Percentiles rank a stretch among this genome's conserved stretches.
Conservation (phyloP, 768 basidiomycete species). For the Leccinellum albellum region DNA sequence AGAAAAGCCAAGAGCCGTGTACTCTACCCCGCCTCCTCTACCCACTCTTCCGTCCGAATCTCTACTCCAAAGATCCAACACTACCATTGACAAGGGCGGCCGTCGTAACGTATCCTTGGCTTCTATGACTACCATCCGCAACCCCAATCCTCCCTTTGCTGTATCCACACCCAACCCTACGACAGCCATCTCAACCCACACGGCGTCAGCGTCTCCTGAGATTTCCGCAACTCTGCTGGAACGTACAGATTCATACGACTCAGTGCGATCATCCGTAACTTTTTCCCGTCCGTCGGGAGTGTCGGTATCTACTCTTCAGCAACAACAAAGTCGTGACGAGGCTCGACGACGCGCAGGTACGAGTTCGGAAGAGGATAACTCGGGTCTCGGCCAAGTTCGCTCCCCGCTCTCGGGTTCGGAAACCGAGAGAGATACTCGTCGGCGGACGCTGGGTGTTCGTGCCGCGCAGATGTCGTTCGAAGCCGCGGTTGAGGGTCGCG, state of each 20-base stretch:
- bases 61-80: conserved; percentile 25
- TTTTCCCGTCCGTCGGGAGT: conserved; percentile 62
- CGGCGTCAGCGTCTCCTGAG: conserved; percentile 49
- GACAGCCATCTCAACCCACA: conserved; percentile 64
- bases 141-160: conserved; percentile 40
- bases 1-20: conserved; percentile 45
- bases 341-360: conserved; percentile 34
- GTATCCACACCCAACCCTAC: conserved; percentile 55
- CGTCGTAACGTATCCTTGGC: conserved; percentile 43
- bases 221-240: conserved; percentile 30
- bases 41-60: conserved; percentile 60
- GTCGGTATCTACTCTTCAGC: conserved; percentile 53
- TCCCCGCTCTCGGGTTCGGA: conserved; percentile 44
- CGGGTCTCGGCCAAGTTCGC: conserved; percentile 23
- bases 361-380: conserved; percentile 23
- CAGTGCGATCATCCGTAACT: conserved; percentile 47
- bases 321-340: conserved; percentile 42
- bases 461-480: conserved; percentile 48
- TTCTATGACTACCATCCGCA: conserved; percentile 46
- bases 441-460: conserved; percentile 36
- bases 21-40: conserved; percentile 57
- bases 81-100: conserved; percentile 22
- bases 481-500: conserved; percentile 26
- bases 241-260: conserved; percentile 47
- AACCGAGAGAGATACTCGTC: conserved; percentile 45